phyloP scores from a whole-genome alignment of 2,329 filamentous ascomycete genomes.

The Colletotrichum tropicale region DNA sequence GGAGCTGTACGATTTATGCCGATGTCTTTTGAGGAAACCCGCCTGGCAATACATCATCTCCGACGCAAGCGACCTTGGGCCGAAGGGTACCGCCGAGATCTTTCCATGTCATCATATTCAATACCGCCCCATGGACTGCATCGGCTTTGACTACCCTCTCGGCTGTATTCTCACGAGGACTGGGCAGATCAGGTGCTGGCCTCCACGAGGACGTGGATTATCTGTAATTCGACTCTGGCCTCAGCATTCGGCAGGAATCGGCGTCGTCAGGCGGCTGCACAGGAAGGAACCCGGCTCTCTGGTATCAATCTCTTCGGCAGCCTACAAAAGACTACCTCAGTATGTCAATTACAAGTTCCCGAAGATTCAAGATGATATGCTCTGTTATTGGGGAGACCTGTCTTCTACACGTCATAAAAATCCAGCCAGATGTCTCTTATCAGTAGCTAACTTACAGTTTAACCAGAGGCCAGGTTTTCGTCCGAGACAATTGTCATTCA shows the following conservation, averaged over 20 bases:
- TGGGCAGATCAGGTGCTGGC: rapidly evolving
- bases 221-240: not conserved
- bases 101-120: rapidly evolving
- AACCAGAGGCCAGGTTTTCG: not conserved
- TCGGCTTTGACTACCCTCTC: no score
- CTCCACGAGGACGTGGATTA: not conserved
- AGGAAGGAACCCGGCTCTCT: not conserved
- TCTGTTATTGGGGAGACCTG: not conserved
- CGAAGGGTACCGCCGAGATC: not conserved
- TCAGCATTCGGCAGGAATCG: not conserved
- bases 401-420: rapidly evolving
- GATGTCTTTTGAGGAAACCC: not conserved
- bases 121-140: not conserved
- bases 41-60: not conserved
- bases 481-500: not conserved
- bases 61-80: not conserved
- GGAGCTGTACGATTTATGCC: not conserved
- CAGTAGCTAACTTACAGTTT: not conserved
- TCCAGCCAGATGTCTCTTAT: not conserved
- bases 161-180: not conserved
- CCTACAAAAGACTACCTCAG: not conserved
- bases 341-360: not conserved
- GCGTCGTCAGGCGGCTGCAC: not conserved
- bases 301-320: not conserved
- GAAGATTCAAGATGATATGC: rapidly evolving